Evolutionary conservation across 805 yeast genomes (phyloP), one percentile per base, ranked within the genome.

Genomic region (Jamesozyma lodderae): DNA sequence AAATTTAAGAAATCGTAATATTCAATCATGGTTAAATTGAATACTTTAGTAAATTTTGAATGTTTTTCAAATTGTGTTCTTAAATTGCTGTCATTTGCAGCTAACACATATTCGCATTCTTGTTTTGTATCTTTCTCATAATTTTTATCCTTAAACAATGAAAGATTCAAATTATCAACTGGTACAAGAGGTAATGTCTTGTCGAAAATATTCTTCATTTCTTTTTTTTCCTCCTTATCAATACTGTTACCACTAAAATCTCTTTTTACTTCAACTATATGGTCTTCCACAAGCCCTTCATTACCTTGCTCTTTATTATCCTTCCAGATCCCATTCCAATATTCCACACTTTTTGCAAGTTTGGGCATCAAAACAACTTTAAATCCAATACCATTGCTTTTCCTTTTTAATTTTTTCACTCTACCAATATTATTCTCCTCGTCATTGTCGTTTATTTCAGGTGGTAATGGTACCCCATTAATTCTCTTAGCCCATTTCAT

Each of bases 11-110:
- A 53, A 23, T 55, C 53, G 25, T 37, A 42, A 36, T 47, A 51
- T 40, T 55, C 60, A n/a, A 38, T 38, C 31, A 48, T 43, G 8
- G 60, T 53, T n/a, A 49, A 41, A 37, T 55, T 53, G 34, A 49
- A 54, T 37, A 46, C 44, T 27, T 48, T 40, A 14, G 49, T 38
- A 31, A 48, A 40, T 30, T 41, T 45, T 14, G 43, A 33, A 22
- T 52, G 29, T 38, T 52, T 51, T 9, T 38, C 35, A 8, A 46
- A 37, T 36, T 42, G 41, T 8, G 57, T 50, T 17, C 37, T 44
- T 27, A 40, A 33, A 17, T 37, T 39, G 45, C 43, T 49, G 6
- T 28, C 34, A 13, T 30, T 29, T 8, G 22, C 36, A 15, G 28
- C 8, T 6, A 9, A 5, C 10, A 6, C 26, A 8, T 5, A 6